A percentile compares a stretch with the other conserved stretches of the same genome.
Evolutionary conservation across 2,329 filamentous ascomycete genomes (phyloP).

Genomic region (Neonectria sp.): DNA sequence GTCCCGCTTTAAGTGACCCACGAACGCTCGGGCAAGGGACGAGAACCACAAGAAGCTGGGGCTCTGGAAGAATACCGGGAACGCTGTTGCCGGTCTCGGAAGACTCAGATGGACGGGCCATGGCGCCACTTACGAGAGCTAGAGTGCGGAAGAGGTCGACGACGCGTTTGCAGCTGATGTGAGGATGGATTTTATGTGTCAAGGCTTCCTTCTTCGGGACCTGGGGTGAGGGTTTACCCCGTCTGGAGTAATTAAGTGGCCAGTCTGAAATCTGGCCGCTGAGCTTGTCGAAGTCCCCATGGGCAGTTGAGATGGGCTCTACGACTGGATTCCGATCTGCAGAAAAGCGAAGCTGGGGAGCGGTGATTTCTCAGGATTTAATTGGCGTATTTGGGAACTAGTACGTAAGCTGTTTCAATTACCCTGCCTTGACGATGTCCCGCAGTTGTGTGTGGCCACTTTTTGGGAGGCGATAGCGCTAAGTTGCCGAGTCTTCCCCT

Average conservation of each 20-base stretch:
- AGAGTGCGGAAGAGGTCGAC: background rate
- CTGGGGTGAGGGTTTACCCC: background rate
- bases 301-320: background rate
- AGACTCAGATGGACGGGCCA: background rate
- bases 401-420: conserved; percentile 28
- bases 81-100: background rate
- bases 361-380: background rate
- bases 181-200: background rate
- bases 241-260: background rate
- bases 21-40: background rate
- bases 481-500: conserved; percentile 15
- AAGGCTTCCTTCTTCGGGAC: background rate
- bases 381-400: background rate
- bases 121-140: background rate
- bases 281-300: background rate
- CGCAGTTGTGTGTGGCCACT: conserved; percentile 10
- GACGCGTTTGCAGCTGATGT: too few species aligned
- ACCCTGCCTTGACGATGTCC: conserved; percentile 2
- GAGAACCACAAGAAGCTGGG: background rate
- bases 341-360: background rate
- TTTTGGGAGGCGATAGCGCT: conserved; percentile 20
- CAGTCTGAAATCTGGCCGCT: background rate
- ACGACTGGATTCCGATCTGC: background rate
- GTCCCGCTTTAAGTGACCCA: background rate
- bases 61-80: background rate